Evolutionary conservation across 148 eudicot genomes (phyloP), one percentile per base, ranked within the genome.

Genomic region (Silene latifolia): DNA sequence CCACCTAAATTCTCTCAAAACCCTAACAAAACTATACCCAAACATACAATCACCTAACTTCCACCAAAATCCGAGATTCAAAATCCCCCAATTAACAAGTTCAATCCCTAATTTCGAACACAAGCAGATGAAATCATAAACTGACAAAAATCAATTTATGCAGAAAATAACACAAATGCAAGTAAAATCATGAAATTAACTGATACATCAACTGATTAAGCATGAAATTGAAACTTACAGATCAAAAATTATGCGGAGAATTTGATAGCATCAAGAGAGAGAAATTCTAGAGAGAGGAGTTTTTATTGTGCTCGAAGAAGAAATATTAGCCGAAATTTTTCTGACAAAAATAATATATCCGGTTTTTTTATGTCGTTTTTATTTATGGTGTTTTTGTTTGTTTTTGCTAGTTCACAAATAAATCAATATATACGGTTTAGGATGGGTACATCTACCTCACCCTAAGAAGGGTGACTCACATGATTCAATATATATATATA

Each of bases 1-100:
- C 67, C 76, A 67, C 76, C 68, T 64, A 80, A 72, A 57, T 67
- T 63, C 79, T 54, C 79, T 48, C 54, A 48, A 71, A 75, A 79
- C 42, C 29, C 73, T 47, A 69, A 69, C 42, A 15, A 13, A 23
- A 3, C 11, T 17, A 10, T 11, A 39, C 1, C 9, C 46, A 67
- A 12, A 11, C 8, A 2, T 24, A 7, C 15, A 25, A 65, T 18
- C 27, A 51, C 44, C 2, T 68, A 67, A 60, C 25, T 5, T 10
- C 4, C 53, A 32, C 44, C 72, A 7, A 73, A 68, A 51, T 54
- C 17, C 18, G 71, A 79, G 82, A 80, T 80, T 75, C 27, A 59
- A 53, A 13, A 27, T 5, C 5, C 9, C 17, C 6, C 21, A 46
- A 74, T 24, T 44, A 78, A 51, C 46, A 48, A 63, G 71, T 71